These are phyloP conservation scores for Microdochium bolleyi DNA, from an alignment of 2,329 filamentous ascomycete genomes.

Conservation along the genomic window DNA sequence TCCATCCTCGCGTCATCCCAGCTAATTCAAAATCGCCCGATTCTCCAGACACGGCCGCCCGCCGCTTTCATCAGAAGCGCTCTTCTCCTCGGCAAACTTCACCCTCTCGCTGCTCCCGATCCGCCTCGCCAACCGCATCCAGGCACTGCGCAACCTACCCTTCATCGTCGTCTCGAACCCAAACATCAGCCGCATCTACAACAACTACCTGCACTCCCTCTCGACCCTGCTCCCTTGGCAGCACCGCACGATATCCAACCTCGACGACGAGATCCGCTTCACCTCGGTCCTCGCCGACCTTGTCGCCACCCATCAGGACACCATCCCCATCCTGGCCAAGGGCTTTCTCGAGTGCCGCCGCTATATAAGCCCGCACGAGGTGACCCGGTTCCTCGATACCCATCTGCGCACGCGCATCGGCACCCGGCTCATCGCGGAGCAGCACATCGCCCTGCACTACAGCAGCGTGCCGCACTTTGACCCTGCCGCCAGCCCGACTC, in stretches of 20 bases:
- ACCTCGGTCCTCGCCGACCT: conserved; percentile 89
- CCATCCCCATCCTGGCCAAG: conserved; percentile 83
- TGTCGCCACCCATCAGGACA: conserved; percentile 91
- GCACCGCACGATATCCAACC: conserved; percentile 57
- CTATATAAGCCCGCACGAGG: conserved; percentile 75
- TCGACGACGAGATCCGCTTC: conserved; percentile 85
- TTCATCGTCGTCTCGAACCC: conserved; percentile 99
- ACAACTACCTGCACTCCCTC: conserved; percentile 90
- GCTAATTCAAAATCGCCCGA: conserved; percentile 4
- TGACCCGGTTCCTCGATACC: conserved; percentile 88
- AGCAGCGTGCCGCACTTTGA: conserved; percentile 63
- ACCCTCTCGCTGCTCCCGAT: conserved; percentile 87
- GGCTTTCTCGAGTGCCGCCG: conserved; percentile 90
- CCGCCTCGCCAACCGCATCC: conserved; percentile 86
- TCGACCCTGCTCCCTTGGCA: conserved; percentile 83
- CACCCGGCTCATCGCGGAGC: conserved; percentile 88
- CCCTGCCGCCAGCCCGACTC: conserved; percentile 38
- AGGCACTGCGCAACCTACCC: conserved; percentile 84
- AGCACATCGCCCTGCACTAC: conserved; percentile 86
- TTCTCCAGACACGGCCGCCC: conserved; percentile 62
- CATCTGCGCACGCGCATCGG: conserved; percentile 91
- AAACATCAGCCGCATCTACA: conserved; percentile 88
- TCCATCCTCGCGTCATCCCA: background rate
- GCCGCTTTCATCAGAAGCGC: conserved; percentile 69
- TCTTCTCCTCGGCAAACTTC: conserved; percentile 91